phyloP scores from a whole-genome alignment of 2,329 filamentous ascomycete species.

The Sporothrix variecibatus region DNA sequence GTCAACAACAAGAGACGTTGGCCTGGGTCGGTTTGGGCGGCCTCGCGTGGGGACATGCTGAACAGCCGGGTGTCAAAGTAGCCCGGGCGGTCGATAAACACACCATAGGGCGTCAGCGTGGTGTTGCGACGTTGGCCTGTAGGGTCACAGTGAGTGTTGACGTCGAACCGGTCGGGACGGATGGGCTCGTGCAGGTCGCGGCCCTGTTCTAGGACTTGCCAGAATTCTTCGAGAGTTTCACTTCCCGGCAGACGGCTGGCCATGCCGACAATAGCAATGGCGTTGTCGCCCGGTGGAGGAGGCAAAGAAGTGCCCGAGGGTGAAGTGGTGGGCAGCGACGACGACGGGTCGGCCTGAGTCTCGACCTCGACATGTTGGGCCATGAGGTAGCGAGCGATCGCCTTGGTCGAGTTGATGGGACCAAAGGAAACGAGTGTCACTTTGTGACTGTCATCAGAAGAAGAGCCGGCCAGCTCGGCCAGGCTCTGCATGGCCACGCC shows the following conservation, averaged over 20 bases:
- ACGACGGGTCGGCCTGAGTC: background rate
- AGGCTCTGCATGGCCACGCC: background rate
- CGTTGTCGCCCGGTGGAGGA: conserved; percentile 38
- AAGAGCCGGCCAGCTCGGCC: background rate
- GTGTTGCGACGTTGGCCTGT: conserved; percentile 74
- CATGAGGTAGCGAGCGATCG: background rate
- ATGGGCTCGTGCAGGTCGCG: conserved; percentile 71
- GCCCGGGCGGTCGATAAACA: conserved; percentile 73
- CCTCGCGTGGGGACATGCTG: conserved; percentile 78
- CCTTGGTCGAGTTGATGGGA: background rate
- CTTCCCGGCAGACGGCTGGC: conserved; percentile 75
- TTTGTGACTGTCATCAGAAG: background rate
- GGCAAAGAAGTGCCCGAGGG: conserved; percentile 51
- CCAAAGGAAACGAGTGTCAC: conserved; percentile 4
- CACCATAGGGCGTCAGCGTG: conserved; percentile 73
- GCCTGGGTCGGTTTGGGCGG: conserved; percentile 78
- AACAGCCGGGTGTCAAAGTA: conserved; percentile 83
- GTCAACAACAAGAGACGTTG: conserved; percentile 74
- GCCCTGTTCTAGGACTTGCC: conserved; percentile 75
- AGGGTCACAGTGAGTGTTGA: conserved; percentile 69
- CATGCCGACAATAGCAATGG: conserved; percentile 79
- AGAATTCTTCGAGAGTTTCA: conserved; percentile 70
- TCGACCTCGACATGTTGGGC: background rate
- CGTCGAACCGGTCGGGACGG: conserved; percentile 71
- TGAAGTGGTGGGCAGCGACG: background rate